Evolutionary conservation across 805 yeast species (phyloP), one percentile per base, ranked within the genome.

Genomic region (Middelhovenomyces tepae): DNA sequence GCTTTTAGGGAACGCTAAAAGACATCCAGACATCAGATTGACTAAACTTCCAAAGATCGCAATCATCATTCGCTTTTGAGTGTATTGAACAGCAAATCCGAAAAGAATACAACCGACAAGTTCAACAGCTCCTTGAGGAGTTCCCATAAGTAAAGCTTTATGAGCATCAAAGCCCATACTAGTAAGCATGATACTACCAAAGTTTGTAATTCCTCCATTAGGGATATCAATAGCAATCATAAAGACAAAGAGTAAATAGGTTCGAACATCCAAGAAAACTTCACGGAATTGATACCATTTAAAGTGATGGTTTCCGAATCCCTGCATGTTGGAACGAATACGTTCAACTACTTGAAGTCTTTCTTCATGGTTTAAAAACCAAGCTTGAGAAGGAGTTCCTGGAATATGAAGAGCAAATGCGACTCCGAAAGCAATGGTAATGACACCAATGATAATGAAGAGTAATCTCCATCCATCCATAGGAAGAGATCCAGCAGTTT

Each of bases 171-270:
- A 47, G 17, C 54, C 51, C 27, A 60, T 46, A 47, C 23, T 33
- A 6, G 56, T 45, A 33, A 69, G 47, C 17, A 70, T 48, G 34
- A 71, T 66, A 19, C 65, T 51, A 27, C 65, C 60, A 46, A 68
- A 71, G 50, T 63, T 65, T 17, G 70, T 61, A 37, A 67, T 49
- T 32, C 76, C 78, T 43, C 78, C 78, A 43, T 73, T 69, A 46
- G 67, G 74, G 44, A 64, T 56, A 47, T 62, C 60, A 20, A 51
- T 50, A 22, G 60, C 47, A 8, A 59, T 50, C 29, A 56, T 65
- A 32, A 60, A 56, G 4, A 58, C 40, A 36, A 73, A 60, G 39
- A 61, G 56, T 13, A 73, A 36, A 67, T 71, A 73, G 10, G 73
- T 61, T 42, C 68, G 65, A 30, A 57, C 37, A 42, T 76, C 82